Evolutionary conservation across 148 eudicot species (phyloP).

Genomic region (Selenicereus undatus): DNA sequence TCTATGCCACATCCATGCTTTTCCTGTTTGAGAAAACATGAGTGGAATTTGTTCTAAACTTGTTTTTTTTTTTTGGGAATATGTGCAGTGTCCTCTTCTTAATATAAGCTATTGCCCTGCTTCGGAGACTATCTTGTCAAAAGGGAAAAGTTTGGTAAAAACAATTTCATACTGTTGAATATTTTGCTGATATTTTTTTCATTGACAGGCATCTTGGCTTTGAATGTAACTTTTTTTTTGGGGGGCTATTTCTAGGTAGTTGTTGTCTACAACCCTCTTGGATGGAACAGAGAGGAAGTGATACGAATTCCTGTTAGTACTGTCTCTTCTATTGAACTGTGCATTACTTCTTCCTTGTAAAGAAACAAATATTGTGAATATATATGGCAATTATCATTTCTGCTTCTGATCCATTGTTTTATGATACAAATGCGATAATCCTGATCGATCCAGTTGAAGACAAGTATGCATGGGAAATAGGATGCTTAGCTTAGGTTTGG

Average conservation of each 20-base stretch:
- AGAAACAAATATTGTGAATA: background rate
- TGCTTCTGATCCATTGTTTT: background rate
- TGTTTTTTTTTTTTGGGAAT: slow-evolving; percentile 19
- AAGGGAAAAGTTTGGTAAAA: slow-evolving; percentile 58
- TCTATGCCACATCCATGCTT: background rate
- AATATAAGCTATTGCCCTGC: slow-evolving; percentile 75
- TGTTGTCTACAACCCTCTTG: slow-evolving; percentile 67
- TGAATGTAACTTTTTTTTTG: slow-evolving; percentile 9
- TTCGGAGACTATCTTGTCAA: slow-evolving; percentile 54
- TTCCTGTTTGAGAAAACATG: background rate
- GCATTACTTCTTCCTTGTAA: background rate
- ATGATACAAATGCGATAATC: background rate
- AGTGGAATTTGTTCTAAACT: slow-evolving; percentile 8
- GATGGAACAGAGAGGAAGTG: slow-evolving; percentile 75
- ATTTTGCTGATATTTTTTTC: background rate
- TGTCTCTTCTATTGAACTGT: slow-evolving; percentile 8
- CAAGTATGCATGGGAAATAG: background rate
- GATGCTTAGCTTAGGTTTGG: background rate
- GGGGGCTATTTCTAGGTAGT: slow-evolving; percentile 41
- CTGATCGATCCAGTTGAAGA: background rate
- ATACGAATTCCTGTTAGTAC: slow-evolving; percentile 67
- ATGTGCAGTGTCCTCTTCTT: slow-evolving; percentile 71
- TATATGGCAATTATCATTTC: background rate
- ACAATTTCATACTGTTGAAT: slow-evolving; percentile 11
- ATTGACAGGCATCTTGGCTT: slow-evolving; percentile 4